Evolutionary conservation across 202 grass and related monocot genomes (phyloP).

Genomic region (Musa balbisiana): DNA sequence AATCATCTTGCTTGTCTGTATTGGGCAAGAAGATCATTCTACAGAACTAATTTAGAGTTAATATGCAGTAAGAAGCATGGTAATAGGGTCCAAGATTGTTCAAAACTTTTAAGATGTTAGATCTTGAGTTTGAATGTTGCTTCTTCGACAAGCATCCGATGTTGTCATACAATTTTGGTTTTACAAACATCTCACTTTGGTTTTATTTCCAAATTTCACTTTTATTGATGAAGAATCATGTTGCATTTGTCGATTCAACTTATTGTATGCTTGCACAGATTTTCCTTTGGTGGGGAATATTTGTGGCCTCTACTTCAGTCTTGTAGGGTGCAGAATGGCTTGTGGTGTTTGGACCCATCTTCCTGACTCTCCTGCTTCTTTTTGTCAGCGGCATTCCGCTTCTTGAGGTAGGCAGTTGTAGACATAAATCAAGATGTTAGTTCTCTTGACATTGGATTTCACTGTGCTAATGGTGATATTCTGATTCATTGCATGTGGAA

Average conservation of each 20-base stretch:
- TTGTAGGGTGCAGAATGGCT: conserved; percentile 78
- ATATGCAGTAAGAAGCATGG: too few relatives aligned
- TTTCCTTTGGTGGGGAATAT: conserved; percentile 95
- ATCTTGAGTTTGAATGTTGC: too few relatives aligned
- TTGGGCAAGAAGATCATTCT: background rate
- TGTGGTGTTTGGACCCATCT: conserved; percentile 68
- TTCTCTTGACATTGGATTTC: background rate
- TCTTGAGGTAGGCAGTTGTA: conserved; percentile 52
- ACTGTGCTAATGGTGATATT: background rate
- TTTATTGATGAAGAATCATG: background rate
- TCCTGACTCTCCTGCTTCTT: conserved; percentile 72
- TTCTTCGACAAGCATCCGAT: too few relatives aligned
- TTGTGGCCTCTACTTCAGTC: conserved; percentile 76
- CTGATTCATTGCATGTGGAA: conserved; percentile 1
- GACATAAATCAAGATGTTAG: background rate
- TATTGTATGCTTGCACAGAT: conserved; percentile 30
- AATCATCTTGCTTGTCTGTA: background rate
- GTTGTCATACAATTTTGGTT: too few relatives aligned
- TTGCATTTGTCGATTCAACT: background rate
- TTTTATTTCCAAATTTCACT: background rate
- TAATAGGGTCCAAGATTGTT: too few relatives aligned
- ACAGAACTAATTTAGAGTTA: too few relatives aligned
- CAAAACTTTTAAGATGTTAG: too few relatives aligned
- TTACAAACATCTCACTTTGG: too few relatives aligned
- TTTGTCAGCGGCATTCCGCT: conserved; percentile 93